Evolutionary conservation across 148 eudicot species (phyloP).

Genomic region (Chenopodium suecicum): DNA sequence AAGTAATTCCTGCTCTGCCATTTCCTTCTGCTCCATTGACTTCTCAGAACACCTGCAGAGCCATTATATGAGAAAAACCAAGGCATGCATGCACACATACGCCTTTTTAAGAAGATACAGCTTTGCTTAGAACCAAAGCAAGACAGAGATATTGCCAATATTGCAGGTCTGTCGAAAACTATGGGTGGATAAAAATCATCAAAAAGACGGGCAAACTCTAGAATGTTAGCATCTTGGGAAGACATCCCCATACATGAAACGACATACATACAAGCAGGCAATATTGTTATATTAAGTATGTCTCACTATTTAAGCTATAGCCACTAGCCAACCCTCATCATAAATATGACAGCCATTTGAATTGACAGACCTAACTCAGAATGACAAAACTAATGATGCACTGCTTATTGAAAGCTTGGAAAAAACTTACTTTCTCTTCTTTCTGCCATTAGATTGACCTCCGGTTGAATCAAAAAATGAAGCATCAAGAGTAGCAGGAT

Average conservation of each 20-base stretch:
- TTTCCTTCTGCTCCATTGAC: constrained; percentile 64
- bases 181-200: too few relatives aligned
- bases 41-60: constrained; percentile 63
- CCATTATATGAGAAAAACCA: background rate
- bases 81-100: too few relatives aligned
- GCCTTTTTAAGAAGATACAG: background rate
- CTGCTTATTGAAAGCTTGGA: background rate
- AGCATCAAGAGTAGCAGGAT: constrained; percentile 97
- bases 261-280: too few relatives aligned
- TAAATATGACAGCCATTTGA: background rate
- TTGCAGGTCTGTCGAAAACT: too few relatives aligned
- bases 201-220: too few relatives aligned
- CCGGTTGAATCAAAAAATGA: constrained; percentile 92
- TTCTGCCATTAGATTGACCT: constrained; percentile 66
- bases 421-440: constrained; percentile 68
- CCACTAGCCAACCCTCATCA: constrained; percentile 14
- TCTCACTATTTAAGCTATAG: background rate
- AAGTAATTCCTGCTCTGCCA: constrained; percentile 62
- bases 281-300: too few relatives aligned
- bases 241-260: too few relatives aligned
- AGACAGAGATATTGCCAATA: too few relatives aligned
- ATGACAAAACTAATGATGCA: background rate
- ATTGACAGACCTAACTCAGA: background rate
- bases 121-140: background rate
- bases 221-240: too few relatives aligned